These are phyloP conservation scores for Melaleuca quinquenervia DNA, from an alignment of 345 rosid genomes.

Conservation along the genomic window DNA sequence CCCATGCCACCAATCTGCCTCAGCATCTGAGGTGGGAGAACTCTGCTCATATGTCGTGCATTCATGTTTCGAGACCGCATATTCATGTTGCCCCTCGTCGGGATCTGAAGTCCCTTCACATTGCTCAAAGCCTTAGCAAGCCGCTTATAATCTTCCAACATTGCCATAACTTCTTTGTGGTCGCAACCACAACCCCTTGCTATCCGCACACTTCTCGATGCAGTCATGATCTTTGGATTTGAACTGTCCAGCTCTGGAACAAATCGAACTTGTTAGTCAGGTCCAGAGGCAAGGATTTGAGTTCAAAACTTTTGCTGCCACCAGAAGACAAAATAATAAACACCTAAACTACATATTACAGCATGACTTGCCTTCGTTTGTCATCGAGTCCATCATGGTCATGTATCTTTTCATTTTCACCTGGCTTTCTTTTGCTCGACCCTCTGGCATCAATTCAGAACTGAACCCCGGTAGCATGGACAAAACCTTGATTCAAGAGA, in stretches of 20 bases:
- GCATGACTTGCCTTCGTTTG: constrained; percentile 55
- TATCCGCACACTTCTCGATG: constrained; percentile 64
- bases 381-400: constrained; percentile 99
- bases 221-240: constrained; percentile 68
- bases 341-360: neutral
- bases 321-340: neutral
- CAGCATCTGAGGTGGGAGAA: constrained; percentile 67
- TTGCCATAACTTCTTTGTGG: constrained; percentile 67
- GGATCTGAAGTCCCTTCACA: constrained; percentile 83
- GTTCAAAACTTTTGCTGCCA: neutral
- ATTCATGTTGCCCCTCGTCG: constrained; percentile 76
- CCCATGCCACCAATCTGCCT: constrained; percentile 88
- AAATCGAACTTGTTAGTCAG: neutral
- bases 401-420: constrained; percentile 86
- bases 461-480: constrained; percentile 89
- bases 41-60: constrained; percentile 84
- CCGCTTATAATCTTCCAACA: constrained; percentile 84
- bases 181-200: constrained; percentile 85
- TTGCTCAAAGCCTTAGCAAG: constrained; percentile 77
- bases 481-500: constrained; percentile 40
- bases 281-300: neutral
- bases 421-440: constrained; percentile 86
- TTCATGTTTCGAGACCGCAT: constrained; percentile 70
- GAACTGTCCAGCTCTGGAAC: constrained; percentile 75
- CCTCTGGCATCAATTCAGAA: constrained; percentile 86